These are phyloP conservation scores for Phytophthora sojae DNA, from an alignment of 352 stramenopile genomes.

Conservation along the genomic window DNA sequence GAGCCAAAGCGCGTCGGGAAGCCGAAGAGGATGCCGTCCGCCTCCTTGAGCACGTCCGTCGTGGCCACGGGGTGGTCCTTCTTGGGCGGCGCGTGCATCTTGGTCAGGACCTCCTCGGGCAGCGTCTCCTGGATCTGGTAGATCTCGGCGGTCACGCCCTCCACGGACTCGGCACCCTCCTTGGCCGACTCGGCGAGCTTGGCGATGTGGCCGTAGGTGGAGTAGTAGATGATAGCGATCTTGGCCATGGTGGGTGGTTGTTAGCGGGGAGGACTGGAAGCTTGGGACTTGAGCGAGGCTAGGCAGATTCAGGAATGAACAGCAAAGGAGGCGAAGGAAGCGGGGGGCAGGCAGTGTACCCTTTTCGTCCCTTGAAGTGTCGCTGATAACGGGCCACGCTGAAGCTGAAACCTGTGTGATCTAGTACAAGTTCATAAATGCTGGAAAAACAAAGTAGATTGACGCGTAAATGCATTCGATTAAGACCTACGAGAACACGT, in stretches of 20 bases:
- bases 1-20: conserved; percentile 42
- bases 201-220: conserved; percentile 36
- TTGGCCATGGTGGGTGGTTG: conserved; percentile 27
- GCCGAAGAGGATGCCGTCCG: conserved; percentile 37
- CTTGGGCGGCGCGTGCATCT: background rate
- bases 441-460: background rate
- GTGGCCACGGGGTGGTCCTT: too few relatives aligned
- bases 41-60: conserved; percentile 33
- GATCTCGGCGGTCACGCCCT: conserved; percentile 33
- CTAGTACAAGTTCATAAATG: background rate
- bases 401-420: background rate
- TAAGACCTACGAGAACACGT: background rate
- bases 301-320: conserved; percentile 32
- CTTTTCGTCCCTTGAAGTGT: too few relatives aligned
- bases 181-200: conserved; percentile 31
- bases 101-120: conserved; percentile 10
- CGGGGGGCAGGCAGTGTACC: too few relatives aligned
- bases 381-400: background rate
- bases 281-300: conserved; percentile 13
- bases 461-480: background rate
- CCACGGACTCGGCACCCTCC: conserved; percentile 28
- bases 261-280: background rate
- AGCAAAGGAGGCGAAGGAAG: background rate
- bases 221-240: conserved; percentile 44
- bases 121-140: conserved; percentile 32